Percentiles rank a stretch among this genome's conserved stretches.
Conservation (phyloP, 2,329 filamentous ascomycete species). For the Arachnomyces sp. region DNA sequence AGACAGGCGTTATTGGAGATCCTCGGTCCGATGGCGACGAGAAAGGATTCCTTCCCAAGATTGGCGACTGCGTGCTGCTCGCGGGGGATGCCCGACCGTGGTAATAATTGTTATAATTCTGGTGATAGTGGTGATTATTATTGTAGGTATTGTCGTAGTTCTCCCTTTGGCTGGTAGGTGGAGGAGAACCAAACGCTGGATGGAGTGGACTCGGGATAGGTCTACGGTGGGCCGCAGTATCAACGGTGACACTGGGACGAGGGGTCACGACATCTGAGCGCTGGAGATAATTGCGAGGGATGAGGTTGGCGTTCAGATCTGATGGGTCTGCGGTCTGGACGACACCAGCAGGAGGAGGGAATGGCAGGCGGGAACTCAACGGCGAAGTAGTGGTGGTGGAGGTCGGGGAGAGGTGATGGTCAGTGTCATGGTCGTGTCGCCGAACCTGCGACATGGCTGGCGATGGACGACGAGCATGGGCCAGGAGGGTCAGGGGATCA, state of each 20-base stretch:
- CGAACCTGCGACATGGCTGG: slow-evolving; percentile 28
- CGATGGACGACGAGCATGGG: slow-evolving; percentile 13
- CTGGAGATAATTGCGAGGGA: slow-evolving; percentile 29
- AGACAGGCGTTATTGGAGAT: slow-evolving; percentile 17
- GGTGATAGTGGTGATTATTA: too few species aligned
- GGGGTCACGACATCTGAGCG: slow-evolving; percentile 21
- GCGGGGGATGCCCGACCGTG: slow-evolving; percentile 19
- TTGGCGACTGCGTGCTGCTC: slow-evolving; percentile 4
- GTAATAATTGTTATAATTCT: slow-evolving; percentile 7
- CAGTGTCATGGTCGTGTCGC: slow-evolving; percentile 21
- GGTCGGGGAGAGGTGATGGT: slow-evolving; percentile 3
- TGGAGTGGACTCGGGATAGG: slow-evolving; percentile 24
- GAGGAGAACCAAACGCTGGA: slow-evolving; percentile 20
- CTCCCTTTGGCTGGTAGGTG: slow-evolving; percentile 15
- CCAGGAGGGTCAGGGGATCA: background rate
- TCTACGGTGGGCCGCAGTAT: slow-evolving; percentile 19
- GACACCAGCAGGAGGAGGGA: slow-evolving; percentile 7
- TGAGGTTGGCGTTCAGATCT: slow-evolving; percentile 19
- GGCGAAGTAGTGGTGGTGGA: slow-evolving; percentile 7
- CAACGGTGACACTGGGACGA: slow-evolving; percentile 15
- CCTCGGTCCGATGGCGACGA: slow-evolving; percentile 15
- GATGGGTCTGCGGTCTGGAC: background rate
- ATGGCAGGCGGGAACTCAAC: slow-evolving; percentile 7
- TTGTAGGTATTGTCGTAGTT: slow-evolving; percentile 9
- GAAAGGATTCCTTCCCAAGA: too few species aligned